Percentiles rank a stretch among this genome's conserved stretches.
Conservation (phyloP, 2,329 filamentous ascomycete species). For the Leptographium flavum region DNA sequence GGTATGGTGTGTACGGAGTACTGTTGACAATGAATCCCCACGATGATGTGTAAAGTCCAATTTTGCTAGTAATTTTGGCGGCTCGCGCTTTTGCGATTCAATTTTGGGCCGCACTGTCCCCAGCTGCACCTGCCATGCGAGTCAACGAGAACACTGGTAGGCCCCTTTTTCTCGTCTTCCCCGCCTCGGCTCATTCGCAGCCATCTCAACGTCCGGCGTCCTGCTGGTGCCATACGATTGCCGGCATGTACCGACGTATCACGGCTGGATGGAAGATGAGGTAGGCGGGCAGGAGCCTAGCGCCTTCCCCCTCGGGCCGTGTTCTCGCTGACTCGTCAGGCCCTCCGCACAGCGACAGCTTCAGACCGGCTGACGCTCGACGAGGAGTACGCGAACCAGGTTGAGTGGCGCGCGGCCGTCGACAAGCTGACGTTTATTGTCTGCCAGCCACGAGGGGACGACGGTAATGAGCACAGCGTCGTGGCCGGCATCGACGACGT, state of each 20-base stretch:
- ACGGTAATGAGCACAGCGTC: not conserved
- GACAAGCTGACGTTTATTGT: constrained; percentile 92
- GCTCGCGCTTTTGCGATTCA: not conserved
- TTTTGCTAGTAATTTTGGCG: not conserved
- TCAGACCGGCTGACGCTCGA: constrained; percentile 69
- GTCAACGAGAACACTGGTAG: constrained; percentile 24
- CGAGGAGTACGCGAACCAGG: constrained; percentile 83
- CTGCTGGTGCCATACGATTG: constrained; percentile 74
- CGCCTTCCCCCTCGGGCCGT: not conserved
- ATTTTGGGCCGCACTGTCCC: not conserved
- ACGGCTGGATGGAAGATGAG: constrained; percentile 82
- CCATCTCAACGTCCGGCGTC: constrained; percentile 48
- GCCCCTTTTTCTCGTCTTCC: not conserved
- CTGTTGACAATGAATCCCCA: not conserved
- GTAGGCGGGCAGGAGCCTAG: constrained; percentile 23
- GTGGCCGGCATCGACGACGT: constrained; percentile 32
- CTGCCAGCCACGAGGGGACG: constrained; percentile 35
- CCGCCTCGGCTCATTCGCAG: constrained; percentile 27
- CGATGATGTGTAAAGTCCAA: not conserved
- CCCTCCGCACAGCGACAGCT: constrained; percentile 71
- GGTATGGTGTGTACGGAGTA: no score
- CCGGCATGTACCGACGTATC: constrained; percentile 71
- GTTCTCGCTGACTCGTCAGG: constrained; percentile 25
- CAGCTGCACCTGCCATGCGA: no score
- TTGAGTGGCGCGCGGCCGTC: constrained; percentile 63